Evolutionary conservation across 257 asterid genomes (phyloP), one percentile per base, ranked within the genome.

Genomic region (Solanum lycopersicoides): DNA sequence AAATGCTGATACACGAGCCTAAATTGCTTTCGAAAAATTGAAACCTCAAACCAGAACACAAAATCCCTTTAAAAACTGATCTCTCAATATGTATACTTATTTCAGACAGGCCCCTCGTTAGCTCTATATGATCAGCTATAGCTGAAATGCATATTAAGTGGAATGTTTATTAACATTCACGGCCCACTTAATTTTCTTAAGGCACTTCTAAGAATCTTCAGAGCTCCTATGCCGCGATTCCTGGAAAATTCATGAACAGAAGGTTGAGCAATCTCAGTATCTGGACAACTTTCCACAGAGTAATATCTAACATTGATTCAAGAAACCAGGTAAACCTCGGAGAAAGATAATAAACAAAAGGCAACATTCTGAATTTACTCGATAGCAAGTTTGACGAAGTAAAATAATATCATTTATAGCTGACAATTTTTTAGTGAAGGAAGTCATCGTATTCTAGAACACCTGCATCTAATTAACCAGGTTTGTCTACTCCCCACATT

Each of bases 191-290:
- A 82, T 82, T 50, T 28, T 82, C 91, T 89, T 68, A 90, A 87
- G 87, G 87, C 89, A 90, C 92, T 86, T 91, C 93, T 89, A 92
- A 91, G 93, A 93, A 90, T 92, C 94, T 88, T 88, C 92, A 47
- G 87, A 87, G 82, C 74, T 86, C 92, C 95, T 95, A 93, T 68
- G 98, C 93, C 87, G 98, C 96, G 87, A 95, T 93, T 82, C 98
- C 98, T 95, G 98, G 32, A 32, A 82, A 50, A 50, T 45, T 77
- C 84, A 79, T 28, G 66, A 45, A 45, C n/a, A 47, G 21, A 82
- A 50, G 16, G 32, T 47, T 20, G 44, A 82, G 18, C 45, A 82
- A 6, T 30, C 30, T 50, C 69, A 50, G 65, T 50, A 50, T 82
- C 32, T 20, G 45, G 68, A 32, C 85, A 30, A 18, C n/a, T 80